A percentile compares a stretch with the other conserved stretches of the same genome.
These are phyloP conservation scores for Lodderomyces orthopsilosis DNA, from an alignment of 1,139 yeast genomes.

Conservation along the genomic window DNA sequence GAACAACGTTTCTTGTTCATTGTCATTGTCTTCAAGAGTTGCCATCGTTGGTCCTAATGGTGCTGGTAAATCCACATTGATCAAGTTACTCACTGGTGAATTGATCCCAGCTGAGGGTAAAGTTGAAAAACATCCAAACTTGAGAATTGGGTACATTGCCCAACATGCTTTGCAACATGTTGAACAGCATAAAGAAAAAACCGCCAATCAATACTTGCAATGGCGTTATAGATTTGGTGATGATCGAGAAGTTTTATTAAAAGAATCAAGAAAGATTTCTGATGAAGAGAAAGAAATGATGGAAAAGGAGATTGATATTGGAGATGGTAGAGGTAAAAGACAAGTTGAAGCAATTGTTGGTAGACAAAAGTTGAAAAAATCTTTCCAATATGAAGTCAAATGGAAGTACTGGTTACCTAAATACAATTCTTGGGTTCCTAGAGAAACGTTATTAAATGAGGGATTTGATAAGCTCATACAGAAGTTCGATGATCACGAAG, in stretches of 20 bases:
- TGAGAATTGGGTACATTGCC: conserved; percentile 97
- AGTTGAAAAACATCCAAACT: conserved; percentile 96
- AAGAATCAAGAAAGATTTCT: conserved; percentile 86
- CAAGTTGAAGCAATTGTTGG: conserved; percentile 92
- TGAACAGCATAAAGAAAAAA: conserved; percentile 94
- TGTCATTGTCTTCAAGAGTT: conserved; percentile 90
- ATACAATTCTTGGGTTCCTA: conserved; percentile 90
- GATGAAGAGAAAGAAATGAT: conserved; percentile 80
- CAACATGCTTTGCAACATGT: conserved; percentile 98
- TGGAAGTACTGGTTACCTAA: conserved; percentile 94
- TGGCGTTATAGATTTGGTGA: conserved; percentile 99
- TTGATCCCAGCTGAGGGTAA: conserved; percentile 80
- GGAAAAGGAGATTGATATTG: conserved; percentile 74
- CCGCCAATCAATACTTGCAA: conserved; percentile 95
- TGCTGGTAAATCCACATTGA: conserved; percentile 96
- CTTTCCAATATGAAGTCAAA: conserved; percentile 94
- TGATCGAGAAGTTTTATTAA: conserved; percentile 92
- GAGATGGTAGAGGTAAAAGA: conserved; percentile 88
- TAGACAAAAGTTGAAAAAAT: conserved; percentile 92
- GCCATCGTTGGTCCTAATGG: conserved; percentile 98
- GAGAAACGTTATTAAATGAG: conserved; percentile 71
- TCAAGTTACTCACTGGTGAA: conserved; percentile 90
- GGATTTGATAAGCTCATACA: conserved; percentile 89
- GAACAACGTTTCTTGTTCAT: conserved; percentile 75
- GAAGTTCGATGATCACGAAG: conserved; percentile 96